These are phyloP conservation scores for Butyriboletus regius DNA, from an alignment of 1,284 basidiomycete species.

Conservation along the genomic window DNA sequence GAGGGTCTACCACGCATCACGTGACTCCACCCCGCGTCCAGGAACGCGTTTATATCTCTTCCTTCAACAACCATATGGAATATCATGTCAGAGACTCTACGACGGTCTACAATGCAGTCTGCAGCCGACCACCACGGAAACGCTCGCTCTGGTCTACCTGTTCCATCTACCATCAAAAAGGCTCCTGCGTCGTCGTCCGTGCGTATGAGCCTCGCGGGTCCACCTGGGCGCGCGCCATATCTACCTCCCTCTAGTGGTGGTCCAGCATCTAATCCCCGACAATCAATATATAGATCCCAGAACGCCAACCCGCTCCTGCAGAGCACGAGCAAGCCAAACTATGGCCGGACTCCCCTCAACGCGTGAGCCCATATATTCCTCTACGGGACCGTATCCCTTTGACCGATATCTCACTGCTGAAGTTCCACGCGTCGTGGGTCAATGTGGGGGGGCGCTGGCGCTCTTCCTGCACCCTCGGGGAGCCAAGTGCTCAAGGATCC, in stretches of 20 bases:
- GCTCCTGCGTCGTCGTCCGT: constrained; percentile 30
- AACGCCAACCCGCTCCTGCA: constrained; percentile 59
- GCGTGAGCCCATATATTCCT: constrained; percentile 41
- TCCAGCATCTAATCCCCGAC: constrained; percentile 50
- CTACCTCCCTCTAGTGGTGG: constrained; percentile 37
- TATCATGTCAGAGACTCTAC: constrained; percentile 18
- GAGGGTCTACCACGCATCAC: constrained; percentile 7
- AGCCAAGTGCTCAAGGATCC: constrained; percentile 58
- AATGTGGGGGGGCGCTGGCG: constrained; percentile 48
- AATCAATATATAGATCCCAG: constrained; percentile 61
- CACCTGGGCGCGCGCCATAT: constrained; percentile 53
- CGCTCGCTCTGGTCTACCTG: constrained; percentile 46
- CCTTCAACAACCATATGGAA: background rate
- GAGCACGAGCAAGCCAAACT: constrained; percentile 59
- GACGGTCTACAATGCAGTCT: constrained; percentile 50
- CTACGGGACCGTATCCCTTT: background rate
- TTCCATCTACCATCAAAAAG: constrained; percentile 66
- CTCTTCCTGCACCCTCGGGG: constrained; percentile 42
- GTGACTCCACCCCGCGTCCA: constrained; percentile 9
- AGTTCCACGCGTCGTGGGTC: constrained; percentile 64
- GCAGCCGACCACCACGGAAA: constrained; percentile 46
- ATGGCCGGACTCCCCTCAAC: constrained; percentile 68
- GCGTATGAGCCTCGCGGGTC: constrained; percentile 65
- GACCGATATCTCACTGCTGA: constrained; percentile 10
- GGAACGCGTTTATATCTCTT: constrained; percentile 1